Evolutionary conservation across 441 rosid genomes (phyloP).

Genomic region (Jatropha podagrica): DNA sequence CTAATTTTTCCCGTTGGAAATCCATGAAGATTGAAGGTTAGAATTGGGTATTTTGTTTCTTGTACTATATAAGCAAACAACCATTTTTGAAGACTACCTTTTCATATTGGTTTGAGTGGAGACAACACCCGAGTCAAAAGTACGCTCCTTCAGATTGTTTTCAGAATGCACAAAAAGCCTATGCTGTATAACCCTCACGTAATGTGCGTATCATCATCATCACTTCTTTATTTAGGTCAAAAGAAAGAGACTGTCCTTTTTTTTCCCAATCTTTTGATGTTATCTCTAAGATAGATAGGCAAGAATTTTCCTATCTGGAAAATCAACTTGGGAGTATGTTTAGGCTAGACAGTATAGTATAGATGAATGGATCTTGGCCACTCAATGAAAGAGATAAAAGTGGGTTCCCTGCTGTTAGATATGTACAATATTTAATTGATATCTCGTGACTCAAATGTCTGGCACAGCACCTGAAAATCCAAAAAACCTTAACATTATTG

Average conservation of each 20-base stretch:
- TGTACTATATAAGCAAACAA: too few species aligned
- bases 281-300: too few species aligned
- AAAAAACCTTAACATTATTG: constrained; percentile 15
- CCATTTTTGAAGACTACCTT: too few species aligned
- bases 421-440: not conserved
- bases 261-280: too few species aligned
- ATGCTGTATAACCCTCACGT: not conserved
- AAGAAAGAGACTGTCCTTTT: not conserved
- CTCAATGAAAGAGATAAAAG: constrained; percentile 19
- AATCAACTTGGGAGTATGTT: not conserved
- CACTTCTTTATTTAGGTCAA: not conserved
- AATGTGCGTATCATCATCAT: not conserved
- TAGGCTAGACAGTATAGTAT: too few species aligned
- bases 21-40: too few species aligned
- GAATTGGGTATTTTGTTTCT: too few species aligned
- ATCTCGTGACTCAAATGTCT: constrained; percentile 22
- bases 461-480: constrained; percentile 7
- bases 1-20: too few species aligned
- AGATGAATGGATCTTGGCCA: constrained; percentile 11
- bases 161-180: not conserved
- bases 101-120: not conserved
- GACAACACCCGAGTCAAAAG: not conserved
- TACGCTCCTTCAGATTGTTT: not conserved
- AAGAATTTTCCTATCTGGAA: not conserved
- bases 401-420: not conserved